Base-by-base conservation (phyloP, 768 basidiomycete genomes). In the Clitopilus hobsonii region DNA sequence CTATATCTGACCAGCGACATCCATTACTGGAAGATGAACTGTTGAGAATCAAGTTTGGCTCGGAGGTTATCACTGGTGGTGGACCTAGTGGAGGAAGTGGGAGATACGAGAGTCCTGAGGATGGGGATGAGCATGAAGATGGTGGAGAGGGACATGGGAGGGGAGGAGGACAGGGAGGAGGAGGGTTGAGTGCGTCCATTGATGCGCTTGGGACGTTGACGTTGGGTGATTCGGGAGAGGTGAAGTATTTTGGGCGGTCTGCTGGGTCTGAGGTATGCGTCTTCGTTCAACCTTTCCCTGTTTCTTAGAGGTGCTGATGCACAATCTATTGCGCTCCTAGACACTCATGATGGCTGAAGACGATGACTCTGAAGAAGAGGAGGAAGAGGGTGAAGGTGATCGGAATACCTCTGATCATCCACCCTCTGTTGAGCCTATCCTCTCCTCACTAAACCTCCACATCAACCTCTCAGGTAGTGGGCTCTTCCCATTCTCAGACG, bases 201-300 rank as follows among this genome's bases (percentile, higher is more conserved):
- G 84, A 83, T 55, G 82, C 82, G 0, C 67, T 86, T n/a, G 86
- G 85, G 0, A 85, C 85, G 0, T 61, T 88, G 53, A 84, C 84
- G 2, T 66, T 88, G 8, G 80, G 78, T 25, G 82, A 81, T 51
- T 75, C 80, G 13, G 86, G 85, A 16, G 74, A 81, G 54, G 74
- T 81, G 54, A 83, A 81, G 60, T 88, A 85, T 61, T 84, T 85
- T 60, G 86, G 86, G 16, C 71, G 81, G 24, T 82, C 82, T 7
- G 85, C 82, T 30, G 84, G 84, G 2, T 79, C 82, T n/a, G 84
- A 86, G 72, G 77, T 80, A 50, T 41, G 67, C 53, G 22, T 30
- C 20, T 36, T 38, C 26, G 48, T 26, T 54, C 6, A 6, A 25
- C 25, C 16, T 7, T 14, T 0, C 11, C 10, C 10, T 16, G 38